Conservation (phyloP, 164 flowering plant species). For the Litsea cubeba region DNA sequence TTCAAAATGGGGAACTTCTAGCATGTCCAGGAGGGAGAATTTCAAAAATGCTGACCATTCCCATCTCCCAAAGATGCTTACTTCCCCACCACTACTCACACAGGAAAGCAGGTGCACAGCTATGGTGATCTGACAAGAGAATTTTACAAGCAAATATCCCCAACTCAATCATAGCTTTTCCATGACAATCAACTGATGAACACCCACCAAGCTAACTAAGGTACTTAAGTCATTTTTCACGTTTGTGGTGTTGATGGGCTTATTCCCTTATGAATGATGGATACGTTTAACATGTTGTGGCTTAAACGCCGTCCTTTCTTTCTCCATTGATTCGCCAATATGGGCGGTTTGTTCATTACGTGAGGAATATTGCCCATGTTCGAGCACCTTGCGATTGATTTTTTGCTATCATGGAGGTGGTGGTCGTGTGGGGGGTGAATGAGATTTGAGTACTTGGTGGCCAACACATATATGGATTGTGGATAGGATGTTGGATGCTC, state of each 20-base stretch:
- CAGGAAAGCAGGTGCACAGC: conserved; percentile 26
- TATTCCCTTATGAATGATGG: conserved; percentile 26
- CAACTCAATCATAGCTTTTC: background rate
- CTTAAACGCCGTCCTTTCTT: conserved; percentile 1
- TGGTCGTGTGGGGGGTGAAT: conserved; percentile 8
- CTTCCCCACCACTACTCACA: conserved; percentile 19
- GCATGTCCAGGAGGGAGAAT: conserved; percentile 18
- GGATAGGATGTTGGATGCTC: conserved; percentile 36
- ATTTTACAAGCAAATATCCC: conserved; percentile 9
- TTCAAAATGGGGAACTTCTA: conserved; percentile 22
- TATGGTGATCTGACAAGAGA: conserved; percentile 25
- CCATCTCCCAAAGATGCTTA: conserved; percentile 13
- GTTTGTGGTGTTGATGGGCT: conserved; percentile 12
- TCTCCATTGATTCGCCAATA: conserved; percentile 12
- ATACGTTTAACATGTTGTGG: background rate
- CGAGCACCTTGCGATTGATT: conserved; percentile 11
- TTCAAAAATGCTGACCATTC: conserved; percentile 18
- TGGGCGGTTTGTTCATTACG: conserved; percentile 29
- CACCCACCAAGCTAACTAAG: background rate
- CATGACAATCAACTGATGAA: background rate
- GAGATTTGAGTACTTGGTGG: conserved; percentile 37
- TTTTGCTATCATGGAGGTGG: conserved; percentile 1
- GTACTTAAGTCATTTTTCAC: background rate
- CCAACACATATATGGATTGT: conserved; percentile 32
- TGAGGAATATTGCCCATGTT: conserved; percentile 39